These are phyloP conservation scores for Strigomonas oncopelti DNA, from an alignment of 208 protist genomes.

Conservation along the genomic window DNA sequence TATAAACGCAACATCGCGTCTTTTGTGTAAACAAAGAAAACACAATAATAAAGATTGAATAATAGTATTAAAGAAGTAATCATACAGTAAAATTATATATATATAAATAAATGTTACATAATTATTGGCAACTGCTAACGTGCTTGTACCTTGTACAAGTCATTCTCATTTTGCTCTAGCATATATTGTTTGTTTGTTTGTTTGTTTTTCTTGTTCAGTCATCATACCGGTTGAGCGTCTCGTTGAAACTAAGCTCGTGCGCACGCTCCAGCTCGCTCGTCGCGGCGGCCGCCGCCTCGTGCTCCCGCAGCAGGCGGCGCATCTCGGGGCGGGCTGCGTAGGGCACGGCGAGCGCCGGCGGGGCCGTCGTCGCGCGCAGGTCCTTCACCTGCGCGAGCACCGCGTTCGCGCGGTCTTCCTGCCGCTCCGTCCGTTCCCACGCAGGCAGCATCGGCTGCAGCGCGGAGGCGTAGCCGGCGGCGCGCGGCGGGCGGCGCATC, in stretches of 20 bases:
- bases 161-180: too few relatives aligned
- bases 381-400: neutral
- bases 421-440: neutral
- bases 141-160: neutral
- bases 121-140: neutral
- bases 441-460: conserved; percentile 7
- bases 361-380: too few relatives aligned
- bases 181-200: neutral
- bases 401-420: neutral
- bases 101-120: too few relatives aligned
- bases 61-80: too few relatives aligned
- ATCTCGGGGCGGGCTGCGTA: too few relatives aligned
- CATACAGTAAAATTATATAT: too few relatives aligned
- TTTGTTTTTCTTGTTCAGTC: neutral
- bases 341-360: too few relatives aligned
- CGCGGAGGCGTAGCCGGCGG: neutral
- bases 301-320: neutral
- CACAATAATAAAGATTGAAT: neutral
- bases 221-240: neutral
- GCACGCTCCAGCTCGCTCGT: neutral
- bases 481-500: neutral
- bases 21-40: too few relatives aligned
- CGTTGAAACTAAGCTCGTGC: neutral
- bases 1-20: too few relatives aligned
- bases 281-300: neutral